Evolutionary conservation across 441 rosid species (phyloP).

Genomic region (Euphorbia celastroides): DNA sequence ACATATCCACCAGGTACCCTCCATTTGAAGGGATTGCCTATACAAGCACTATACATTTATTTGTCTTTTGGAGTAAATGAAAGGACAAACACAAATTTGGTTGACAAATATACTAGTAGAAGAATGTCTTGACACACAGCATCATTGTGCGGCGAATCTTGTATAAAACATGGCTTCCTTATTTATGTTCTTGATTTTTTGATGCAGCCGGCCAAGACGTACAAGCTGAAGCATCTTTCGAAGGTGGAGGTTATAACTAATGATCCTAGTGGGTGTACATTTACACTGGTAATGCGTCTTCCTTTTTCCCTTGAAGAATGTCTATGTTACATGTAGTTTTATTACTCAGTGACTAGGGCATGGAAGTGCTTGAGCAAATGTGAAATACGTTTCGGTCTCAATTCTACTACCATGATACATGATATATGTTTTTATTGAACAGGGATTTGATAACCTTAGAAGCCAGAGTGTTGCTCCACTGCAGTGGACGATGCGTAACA

Average conservation of each 20-base stretch:
- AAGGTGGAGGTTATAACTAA: conserved; percentile 92
- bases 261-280: conserved; percentile 99
- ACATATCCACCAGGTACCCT: neutral
- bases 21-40: neutral
- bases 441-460: conserved; percentile 99
- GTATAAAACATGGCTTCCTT: neutral
- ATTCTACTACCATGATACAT: neutral
- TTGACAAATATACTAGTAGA: neutral
- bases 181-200: conserved; percentile 20
- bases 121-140: neutral
- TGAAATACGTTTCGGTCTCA: neutral
- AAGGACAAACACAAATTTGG: neutral
- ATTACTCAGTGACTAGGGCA: neutral
- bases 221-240: conserved; percentile 92
- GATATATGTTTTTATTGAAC: conserved; percentile 17
- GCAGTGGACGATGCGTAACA: conserved; percentile 99
- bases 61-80: neutral
- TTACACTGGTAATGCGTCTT: conserved; percentile 67
- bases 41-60: neutral
- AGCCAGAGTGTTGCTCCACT: conserved; percentile 96
- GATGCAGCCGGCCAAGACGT: conserved; percentile 87
- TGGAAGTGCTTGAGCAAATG: conserved; percentile 12
- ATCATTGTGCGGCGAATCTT: neutral
- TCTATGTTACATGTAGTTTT: conserved; percentile 6
- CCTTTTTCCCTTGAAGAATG: conserved; percentile 10